Percentiles rank a stretch among this genome's conserved stretches.
These are phyloP conservation scores for Cercospora janseana DNA, from an alignment of 2,329 filamentous ascomycete species.

Conservation along the genomic window DNA sequence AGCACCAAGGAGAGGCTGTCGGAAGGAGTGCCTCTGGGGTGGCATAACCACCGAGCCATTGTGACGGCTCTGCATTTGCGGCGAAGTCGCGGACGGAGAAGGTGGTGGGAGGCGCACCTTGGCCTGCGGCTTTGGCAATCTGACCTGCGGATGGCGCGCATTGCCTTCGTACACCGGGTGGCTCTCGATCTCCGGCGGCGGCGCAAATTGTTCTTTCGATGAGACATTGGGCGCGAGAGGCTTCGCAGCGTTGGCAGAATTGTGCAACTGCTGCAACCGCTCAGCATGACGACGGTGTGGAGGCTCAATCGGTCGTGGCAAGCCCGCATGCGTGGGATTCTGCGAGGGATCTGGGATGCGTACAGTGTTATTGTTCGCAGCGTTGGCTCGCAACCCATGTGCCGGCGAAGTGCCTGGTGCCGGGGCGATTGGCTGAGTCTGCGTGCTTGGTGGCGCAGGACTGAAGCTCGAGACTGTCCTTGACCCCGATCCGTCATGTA, in stretches of 20 bases:
- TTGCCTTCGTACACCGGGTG: constrained; percentile 73
- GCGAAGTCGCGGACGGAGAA: constrained; percentile 41
- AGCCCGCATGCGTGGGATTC: constrained; percentile 33
- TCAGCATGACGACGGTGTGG: constrained; percentile 20
- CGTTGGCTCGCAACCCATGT: constrained; percentile 29
- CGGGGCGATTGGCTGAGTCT: constrained; percentile 36
- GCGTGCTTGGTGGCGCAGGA: constrained; percentile 36
- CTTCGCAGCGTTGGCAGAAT: constrained; percentile 19
- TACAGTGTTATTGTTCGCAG: constrained; percentile 23
- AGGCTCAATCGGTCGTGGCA: constrained; percentile 31
- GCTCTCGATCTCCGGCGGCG: constrained; percentile 68
- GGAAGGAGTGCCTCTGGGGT: constrained; percentile 41
- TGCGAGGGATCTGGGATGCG: constrained; percentile 37
- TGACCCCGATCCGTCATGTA: constrained; percentile 34
- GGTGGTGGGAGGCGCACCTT: constrained; percentile 77
- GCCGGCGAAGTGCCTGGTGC: constrained; percentile 30
- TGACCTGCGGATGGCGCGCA: constrained; percentile 63
- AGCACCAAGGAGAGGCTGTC: constrained; percentile 39
- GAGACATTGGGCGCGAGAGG: constrained; percentile 28
- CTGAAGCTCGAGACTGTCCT: constrained; percentile 25
- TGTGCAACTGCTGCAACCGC: constrained; percentile 14
- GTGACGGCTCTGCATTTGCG: constrained; percentile 39
- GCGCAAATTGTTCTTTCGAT: constrained; percentile 45
- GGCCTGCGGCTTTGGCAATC: constrained; percentile 66
- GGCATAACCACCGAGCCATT: constrained; percentile 44